Percentiles rank a stretch among this genome's conserved stretches.
Conservation (phyloP, 129 eudicot genomes). For the Kitagawia praeruptora region DNA sequence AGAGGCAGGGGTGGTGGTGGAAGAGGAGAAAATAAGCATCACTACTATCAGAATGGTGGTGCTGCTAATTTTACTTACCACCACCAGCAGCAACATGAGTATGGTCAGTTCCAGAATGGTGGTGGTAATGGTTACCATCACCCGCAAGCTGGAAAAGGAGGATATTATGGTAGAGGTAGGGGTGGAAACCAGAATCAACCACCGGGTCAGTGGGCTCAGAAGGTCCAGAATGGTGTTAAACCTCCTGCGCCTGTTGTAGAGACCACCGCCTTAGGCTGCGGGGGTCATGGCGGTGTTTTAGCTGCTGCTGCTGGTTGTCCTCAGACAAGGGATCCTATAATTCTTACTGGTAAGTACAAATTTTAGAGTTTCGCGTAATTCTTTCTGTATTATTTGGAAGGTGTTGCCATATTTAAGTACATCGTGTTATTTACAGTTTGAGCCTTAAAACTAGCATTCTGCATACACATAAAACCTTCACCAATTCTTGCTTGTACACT, state of each 20-base stretch:
- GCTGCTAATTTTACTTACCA: background rate
- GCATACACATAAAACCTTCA: no score
- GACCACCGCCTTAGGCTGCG: background rate
- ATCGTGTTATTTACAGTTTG: no score
- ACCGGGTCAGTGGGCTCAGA: background rate
- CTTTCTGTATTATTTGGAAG: no score
- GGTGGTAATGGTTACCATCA: slow-evolving; percentile 1
- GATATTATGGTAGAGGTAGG: background rate
- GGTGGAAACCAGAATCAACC: background rate
- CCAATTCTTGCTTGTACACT: background rate
- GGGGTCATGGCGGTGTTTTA: background rate
- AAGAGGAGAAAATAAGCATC: background rate
- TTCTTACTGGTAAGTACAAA: background rate
- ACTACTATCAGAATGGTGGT: background rate
- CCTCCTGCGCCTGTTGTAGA: background rate
- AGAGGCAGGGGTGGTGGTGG: background rate
- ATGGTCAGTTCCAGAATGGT: background rate
- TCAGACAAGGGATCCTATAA: background rate
- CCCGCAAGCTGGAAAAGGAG: background rate
- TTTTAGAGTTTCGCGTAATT: no score
- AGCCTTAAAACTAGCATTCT: no score
- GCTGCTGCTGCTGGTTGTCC: background rate
- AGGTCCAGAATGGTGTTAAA: background rate
- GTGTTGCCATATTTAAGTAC: no score
- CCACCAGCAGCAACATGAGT: background rate